Evolutionary conservation across 306 rosid species (phyloP).

Genomic region (Vigna nakashimae): DNA sequence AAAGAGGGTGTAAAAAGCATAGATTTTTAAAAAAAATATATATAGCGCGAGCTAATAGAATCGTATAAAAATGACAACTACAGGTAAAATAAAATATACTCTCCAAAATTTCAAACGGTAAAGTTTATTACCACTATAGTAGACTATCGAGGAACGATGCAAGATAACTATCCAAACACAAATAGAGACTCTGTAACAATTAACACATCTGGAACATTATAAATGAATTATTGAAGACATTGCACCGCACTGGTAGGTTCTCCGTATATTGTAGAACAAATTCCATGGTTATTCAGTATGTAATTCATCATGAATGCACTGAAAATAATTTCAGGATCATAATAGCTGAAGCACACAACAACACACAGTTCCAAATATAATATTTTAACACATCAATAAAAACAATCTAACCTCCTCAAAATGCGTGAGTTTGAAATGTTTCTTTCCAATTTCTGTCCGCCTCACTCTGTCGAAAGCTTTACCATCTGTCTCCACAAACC

Average conservation of each 20-base stretch:
- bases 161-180: constrained; percentile 4
- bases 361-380: not conserved
- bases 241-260: not conserved
- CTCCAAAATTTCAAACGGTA: not conserved
- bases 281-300: constrained; percentile 3
- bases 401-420: constrained; percentile 87
- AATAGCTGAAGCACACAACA: constrained; percentile 10
- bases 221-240: not conserved
- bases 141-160: constrained; percentile 4
- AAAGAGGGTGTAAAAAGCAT: not conserved
- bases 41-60: not conserved
- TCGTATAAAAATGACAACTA: not conserved
- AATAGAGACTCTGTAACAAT: not conserved
- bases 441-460: constrained; percentile 95
- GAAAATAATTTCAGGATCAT: constrained; percentile 30
- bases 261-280: not conserved
- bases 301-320: constrained; percentile 24
- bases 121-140: not conserved
- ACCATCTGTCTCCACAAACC: constrained; percentile 99
- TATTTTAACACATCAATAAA: constrained; percentile 8
- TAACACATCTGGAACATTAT: not conserved
- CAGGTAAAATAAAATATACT: not conserved
- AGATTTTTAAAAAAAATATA: no score
- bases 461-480: constrained; percentile 92
- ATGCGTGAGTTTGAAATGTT: constrained; percentile 90